These are phyloP conservation scores for Citrus trifoliata DNA, from an alignment of 345 rosid species.

Conservation along the genomic window DNA sequence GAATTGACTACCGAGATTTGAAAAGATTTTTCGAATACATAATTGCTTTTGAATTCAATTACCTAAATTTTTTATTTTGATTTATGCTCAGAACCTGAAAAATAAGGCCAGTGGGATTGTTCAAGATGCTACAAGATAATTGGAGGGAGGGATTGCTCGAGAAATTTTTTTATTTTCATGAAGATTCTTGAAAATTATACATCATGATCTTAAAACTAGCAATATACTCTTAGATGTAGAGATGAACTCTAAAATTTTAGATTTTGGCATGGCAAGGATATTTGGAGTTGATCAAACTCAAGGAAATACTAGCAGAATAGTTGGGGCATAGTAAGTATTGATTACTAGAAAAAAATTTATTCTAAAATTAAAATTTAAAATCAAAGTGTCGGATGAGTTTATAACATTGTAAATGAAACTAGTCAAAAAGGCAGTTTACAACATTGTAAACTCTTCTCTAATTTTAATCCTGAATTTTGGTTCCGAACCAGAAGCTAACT, in stretches of 20 bases:
- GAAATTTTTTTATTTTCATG: slow-evolving; percentile 1
- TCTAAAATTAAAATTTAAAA: too few species aligned
- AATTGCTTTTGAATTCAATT: background rate
- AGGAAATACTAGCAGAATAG: background rate
- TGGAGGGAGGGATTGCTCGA: background rate
- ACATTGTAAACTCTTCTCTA: too few species aligned
- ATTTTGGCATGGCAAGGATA: background rate
- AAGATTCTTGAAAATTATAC: background rate
- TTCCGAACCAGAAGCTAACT: too few species aligned
- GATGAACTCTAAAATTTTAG: background rate
- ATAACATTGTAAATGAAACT: too few species aligned
- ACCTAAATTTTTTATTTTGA: background rate
- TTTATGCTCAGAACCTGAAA: background rate
- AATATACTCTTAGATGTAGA: background rate
- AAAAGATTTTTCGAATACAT: background rate
- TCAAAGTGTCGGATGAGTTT: too few species aligned
- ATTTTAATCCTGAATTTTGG: too few species aligned
- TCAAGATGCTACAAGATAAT: background rate
- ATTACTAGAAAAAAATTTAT: too few species aligned
- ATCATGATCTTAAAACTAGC: background rate
- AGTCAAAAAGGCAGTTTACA: too few species aligned
- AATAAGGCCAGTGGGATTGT: background rate
- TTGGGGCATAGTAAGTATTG: slow-evolving; percentile 57
- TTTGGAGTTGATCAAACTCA: background rate
- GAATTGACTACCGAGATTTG: background rate